phyloP scores from a whole-genome alignment of 768 basidiomycete species.

The Hygrocybe coccinea region DNA sequence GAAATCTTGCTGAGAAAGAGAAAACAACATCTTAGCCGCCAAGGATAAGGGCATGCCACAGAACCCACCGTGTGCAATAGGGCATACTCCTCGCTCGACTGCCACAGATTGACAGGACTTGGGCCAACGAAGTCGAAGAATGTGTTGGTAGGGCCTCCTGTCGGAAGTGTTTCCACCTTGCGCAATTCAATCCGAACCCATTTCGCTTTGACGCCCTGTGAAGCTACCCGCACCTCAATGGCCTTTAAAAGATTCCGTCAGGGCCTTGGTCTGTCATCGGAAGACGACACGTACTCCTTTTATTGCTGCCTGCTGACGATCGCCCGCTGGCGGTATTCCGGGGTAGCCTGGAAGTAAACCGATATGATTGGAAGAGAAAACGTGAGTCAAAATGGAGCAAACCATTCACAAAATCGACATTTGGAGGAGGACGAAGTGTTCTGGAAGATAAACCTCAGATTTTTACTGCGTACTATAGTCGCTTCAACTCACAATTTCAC shows the following conservation, averaged over 20 bases:
- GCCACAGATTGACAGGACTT: conserved; percentile 81
- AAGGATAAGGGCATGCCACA: conserved; percentile 6
- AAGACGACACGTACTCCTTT: conserved; percentile 62
- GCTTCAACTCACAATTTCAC: conserved; percentile 40
- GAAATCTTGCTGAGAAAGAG: conserved; percentile 65
- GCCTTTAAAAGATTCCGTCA: conserved; percentile 52
- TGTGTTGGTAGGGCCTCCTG: conserved; percentile 60
- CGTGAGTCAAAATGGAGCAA: conserved; percentile 3
- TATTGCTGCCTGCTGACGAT: conserved; percentile 77
- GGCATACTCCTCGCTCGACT: conserved; percentile 68
- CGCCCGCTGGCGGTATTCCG: conserved; percentile 75
- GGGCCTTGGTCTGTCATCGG: conserved; percentile 8
- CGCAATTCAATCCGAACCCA: conserved; percentile 90
- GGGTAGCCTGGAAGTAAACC: conserved; percentile 57
- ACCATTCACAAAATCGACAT: conserved; percentile 87
- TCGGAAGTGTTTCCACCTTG: conserved; percentile 81
- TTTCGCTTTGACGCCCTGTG: conserved; percentile 78
- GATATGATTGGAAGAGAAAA: background rate
- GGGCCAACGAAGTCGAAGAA: conserved; percentile 79
- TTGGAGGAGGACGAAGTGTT: conserved; percentile 79
- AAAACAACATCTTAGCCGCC: conserved; percentile 2
- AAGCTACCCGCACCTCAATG: conserved; percentile 76
- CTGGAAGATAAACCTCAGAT: conserved; percentile 32
- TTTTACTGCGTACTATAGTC: background rate
- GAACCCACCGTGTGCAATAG: conserved; percentile 57